Evolutionary conservation across 768 basidiomycete species (phyloP).

Genomic region (Calocera cornea): DNA sequence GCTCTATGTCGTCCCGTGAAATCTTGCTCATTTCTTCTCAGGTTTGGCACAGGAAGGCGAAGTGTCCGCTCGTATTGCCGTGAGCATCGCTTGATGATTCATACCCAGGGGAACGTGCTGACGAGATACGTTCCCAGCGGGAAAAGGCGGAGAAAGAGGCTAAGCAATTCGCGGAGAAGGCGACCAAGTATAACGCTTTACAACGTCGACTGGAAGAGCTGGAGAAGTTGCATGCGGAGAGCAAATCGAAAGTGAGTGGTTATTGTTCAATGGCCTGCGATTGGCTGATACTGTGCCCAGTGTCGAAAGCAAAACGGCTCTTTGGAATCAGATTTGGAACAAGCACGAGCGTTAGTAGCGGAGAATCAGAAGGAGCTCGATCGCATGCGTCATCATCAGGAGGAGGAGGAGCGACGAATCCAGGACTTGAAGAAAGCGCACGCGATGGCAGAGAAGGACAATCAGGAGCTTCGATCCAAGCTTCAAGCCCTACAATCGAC

Average conservation of each 20-base stretch:
- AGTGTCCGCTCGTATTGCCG: not conserved
- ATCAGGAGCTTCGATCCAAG: not conserved
- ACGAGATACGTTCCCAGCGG: not conserved
- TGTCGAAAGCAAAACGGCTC: not conserved
- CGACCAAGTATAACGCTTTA: not conserved
- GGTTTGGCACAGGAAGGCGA: not conserved
- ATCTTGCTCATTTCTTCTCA: not conserved
- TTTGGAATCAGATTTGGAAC: not conserved
- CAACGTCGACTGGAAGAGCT: not conserved
- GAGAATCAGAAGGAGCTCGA: not conserved
- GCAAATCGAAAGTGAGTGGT: not conserved
- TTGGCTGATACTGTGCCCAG: not conserved
- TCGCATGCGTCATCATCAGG: not conserved
- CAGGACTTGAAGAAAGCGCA: not conserved
- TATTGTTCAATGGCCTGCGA: not conserved
- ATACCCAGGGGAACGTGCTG: not conserved
- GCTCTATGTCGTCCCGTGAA: not conserved
- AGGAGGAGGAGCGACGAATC: not conserved
- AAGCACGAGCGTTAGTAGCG: not conserved
- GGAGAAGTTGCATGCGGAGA: not conserved
- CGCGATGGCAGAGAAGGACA: not conserved
- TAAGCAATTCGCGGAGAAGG: not conserved
- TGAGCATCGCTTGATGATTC: not conserved
- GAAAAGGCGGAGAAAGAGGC: not conserved
- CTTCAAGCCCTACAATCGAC: not conserved